These are phyloP conservation scores for Zymoseptoria crescenta DNA, from an alignment of 2,329 filamentous ascomycete genomes.

Conservation along the genomic window DNA sequence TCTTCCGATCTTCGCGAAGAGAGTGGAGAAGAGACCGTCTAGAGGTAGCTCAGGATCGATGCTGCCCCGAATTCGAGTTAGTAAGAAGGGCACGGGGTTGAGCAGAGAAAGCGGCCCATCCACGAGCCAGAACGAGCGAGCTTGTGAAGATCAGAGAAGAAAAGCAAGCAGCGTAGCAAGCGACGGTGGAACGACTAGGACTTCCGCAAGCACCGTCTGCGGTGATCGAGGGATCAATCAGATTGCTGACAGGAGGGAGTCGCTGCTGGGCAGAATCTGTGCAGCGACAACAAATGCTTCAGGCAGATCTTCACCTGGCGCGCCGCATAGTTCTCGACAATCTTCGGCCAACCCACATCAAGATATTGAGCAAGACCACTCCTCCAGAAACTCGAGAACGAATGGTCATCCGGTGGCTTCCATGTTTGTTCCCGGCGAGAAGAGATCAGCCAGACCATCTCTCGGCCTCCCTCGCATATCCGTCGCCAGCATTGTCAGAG, in stretches of 20 bases:
- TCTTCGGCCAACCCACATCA: background rate
- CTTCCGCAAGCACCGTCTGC: background rate
- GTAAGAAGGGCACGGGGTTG: background rate
- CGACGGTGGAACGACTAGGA: background rate
- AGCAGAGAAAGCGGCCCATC: background rate
- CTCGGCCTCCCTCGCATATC: background rate
- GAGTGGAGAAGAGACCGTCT: background rate
- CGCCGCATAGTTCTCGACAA: background rate
- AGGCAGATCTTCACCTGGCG: background rate
- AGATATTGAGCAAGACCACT: background rate
- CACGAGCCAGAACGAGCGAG: background rate
- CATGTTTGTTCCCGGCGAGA: background rate
- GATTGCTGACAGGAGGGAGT: background rate
- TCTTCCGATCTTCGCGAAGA: conserved; percentile 29
- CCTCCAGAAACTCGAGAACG: background rate
- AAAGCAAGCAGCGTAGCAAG: background rate
- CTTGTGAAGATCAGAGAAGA: background rate
- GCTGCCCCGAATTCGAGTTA: background rate
- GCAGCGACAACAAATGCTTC: background rate
- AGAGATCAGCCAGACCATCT: background rate
- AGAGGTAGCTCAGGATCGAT: background rate
- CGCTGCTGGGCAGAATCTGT: background rate
- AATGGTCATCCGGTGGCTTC: background rate
- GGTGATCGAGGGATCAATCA: background rate
- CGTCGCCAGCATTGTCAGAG: background rate